Evolutionary conservation across 345 rosid species (phyloP).

Genomic region (Dipteronia dyeriana): DNA sequence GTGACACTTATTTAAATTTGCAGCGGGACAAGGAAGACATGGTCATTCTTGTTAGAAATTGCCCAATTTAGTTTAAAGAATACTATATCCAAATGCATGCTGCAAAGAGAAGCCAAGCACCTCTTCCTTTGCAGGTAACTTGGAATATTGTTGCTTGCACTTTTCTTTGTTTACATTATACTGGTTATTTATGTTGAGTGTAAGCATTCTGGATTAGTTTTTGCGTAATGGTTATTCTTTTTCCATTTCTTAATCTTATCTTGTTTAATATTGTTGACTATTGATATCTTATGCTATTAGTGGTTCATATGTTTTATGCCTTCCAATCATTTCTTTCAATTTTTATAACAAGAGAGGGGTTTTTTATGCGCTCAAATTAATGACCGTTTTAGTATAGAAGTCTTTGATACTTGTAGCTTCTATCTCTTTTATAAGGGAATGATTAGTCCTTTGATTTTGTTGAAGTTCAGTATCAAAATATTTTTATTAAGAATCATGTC

Average conservation of each 20-base stretch:
- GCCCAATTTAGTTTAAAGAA: constrained; percentile 77
- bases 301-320: neutral
- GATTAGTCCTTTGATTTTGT: neutral
- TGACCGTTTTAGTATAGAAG: neutral
- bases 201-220: neutral
- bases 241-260: neutral
- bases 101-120: constrained; percentile 91
- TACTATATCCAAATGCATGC: constrained; percentile 94
- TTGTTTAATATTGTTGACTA: neutral
- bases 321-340: neutral
- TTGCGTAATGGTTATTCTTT: neutral
- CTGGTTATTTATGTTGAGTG: neutral
- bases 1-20: constrained; percentile 17
- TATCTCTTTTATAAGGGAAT: neutral
- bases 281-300: neutral
- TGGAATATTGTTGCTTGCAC: constrained; percentile 6
- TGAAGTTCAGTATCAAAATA: neutral
- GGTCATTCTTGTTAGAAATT: constrained; percentile 70
- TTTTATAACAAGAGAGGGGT: neutral
- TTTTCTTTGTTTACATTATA: neutral
- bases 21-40: constrained; percentile 91
- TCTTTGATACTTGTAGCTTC: neutral
- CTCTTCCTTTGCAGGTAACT: constrained; percentile 80
- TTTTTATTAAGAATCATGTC: neutral
- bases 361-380: neutral